These are phyloP conservation scores for Krasilnikovozyma curviuscula DNA, from an alignment of 768 basidiomycete species.

Conservation along the genomic window DNA sequence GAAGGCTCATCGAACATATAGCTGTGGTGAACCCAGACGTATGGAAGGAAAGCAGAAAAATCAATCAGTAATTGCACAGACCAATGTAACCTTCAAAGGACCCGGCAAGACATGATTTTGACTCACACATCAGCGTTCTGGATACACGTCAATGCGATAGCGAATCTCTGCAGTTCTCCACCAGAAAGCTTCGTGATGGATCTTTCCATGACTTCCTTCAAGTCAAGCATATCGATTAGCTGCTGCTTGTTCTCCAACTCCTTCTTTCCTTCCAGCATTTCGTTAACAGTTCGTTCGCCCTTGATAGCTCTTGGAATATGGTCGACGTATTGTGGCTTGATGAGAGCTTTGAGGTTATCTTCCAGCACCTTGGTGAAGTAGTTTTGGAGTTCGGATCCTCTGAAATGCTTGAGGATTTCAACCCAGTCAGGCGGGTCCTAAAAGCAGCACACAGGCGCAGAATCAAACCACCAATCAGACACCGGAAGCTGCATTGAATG, in stretches of 20 bases:
- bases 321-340: conserved; percentile 99
- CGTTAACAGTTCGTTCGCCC: conserved; percentile 57
- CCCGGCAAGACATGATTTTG: not conserved
- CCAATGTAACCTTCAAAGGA: conserved; percentile 15
- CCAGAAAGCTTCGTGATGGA: conserved; percentile 75
- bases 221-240: conserved; percentile 68
- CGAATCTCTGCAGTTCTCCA: conserved; percentile 93
- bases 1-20: conserved; percentile 99
- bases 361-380: conserved; percentile 99
- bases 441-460: not conserved
- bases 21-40: conserved; percentile 27
- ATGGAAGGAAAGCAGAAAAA: not conserved
- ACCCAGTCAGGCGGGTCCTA: conserved; percentile 98
- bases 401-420: conserved; percentile 94
- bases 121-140: conserved; percentile 86
- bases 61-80: not conserved
- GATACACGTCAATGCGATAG: conserved; percentile 91
- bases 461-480: not conserved
- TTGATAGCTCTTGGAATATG: conserved; percentile 95
- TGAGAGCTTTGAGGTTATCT: conserved; percentile 93
- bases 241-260: conserved; percentile 74
- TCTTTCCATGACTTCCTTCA: conserved; percentile 67
- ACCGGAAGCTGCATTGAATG: not conserved
- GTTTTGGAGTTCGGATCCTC: conserved; percentile 95
- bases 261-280: conserved; percentile 82